Conservation (phyloP, 2,329 filamentous ascomycete species). For the Pyricularia sp. region DNA sequence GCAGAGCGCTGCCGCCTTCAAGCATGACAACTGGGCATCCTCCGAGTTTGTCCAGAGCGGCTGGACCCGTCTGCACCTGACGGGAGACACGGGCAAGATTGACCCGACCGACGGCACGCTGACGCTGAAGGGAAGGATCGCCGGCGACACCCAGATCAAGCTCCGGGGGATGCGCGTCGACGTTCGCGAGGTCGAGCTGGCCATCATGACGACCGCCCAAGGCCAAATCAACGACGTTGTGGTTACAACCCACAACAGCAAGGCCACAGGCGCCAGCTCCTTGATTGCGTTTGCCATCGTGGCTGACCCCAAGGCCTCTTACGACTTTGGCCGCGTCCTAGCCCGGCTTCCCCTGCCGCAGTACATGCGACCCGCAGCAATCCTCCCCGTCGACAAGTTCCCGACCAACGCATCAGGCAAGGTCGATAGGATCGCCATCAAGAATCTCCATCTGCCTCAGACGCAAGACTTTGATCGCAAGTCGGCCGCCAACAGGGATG, state of each 20-base stretch:
- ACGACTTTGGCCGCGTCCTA: background rate
- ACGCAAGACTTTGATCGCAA: background rate
- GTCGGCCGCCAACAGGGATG: background rate
- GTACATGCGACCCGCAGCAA: constrained; percentile 20
- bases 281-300: background rate
- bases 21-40: background rate
- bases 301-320: background rate
- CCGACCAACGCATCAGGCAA: constrained; percentile 3
- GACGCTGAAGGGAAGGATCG: constrained; percentile 22
- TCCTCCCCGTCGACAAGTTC: background rate
- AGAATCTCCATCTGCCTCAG: background rate
- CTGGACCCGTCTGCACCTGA: background rate
- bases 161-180: constrained; percentile 32
- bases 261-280: background rate
- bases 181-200: constrained; percentile 27
- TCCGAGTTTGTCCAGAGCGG: background rate
- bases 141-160: constrained; percentile 29
- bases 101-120: constrained; percentile 19
- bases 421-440: constrained; percentile 3
- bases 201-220: background rate
- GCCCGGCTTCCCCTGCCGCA: constrained; percentile 9
- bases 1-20: background rate
- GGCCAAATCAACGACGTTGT: constrained; percentile 2
- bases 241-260: constrained; percentile 4
- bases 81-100: background rate